A percentile compares a stretch with the other conserved stretches of the same genome.
Evolutionary conservation across 495 filamentous ascomycete genomes (phyloP).

Genomic region (Rhizodiscina lignyota): DNA sequence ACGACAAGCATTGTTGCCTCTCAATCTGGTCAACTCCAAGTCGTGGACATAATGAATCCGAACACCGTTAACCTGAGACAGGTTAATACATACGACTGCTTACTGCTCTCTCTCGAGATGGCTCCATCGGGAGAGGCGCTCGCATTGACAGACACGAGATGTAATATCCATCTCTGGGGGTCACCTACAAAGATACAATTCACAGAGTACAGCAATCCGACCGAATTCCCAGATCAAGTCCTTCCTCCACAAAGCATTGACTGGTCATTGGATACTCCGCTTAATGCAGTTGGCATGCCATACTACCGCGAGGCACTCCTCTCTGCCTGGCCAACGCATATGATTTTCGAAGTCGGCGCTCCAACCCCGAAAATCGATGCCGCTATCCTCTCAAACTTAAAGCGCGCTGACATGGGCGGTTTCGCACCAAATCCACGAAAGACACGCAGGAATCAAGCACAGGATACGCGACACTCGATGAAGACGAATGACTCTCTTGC

Average conservation of each 20-base stretch:
- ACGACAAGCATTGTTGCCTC: constrained; percentile 86
- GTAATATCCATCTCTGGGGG: constrained; percentile 76
- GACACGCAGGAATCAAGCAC: constrained; percentile 61
- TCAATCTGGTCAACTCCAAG: constrained; percentile 78
- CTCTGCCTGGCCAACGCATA: constrained; percentile 76
- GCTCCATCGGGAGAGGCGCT: constrained; percentile 83
- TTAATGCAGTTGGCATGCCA: constrained; percentile 79
- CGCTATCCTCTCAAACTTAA: constrained; percentile 49
- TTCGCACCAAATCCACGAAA: constrained; percentile 66
- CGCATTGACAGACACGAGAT: constrained; percentile 63
- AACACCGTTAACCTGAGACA: constrained; percentile 83
- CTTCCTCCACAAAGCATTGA: constrained; percentile 36
- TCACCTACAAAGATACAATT: constrained; percentile 81
- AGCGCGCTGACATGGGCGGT: constrained; percentile 50
- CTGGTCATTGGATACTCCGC: constrained; percentile 56
- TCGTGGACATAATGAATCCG: constrained; percentile 89
- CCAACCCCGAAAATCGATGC: constrained; percentile 63
- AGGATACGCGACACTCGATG: constrained; percentile 45
- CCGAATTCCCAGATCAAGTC: constrained; percentile 55
- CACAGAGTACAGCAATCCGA: constrained; percentile 62
- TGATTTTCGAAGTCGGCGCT: constrained; percentile 67
- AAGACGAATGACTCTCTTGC: constrained; percentile 32
- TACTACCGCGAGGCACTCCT: constrained; percentile 78
- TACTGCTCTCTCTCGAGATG: constrained; percentile 59
- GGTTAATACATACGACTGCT: constrained; percentile 40